Evolutionary conservation across 768 basidiomycete genomes (phyloP).

Genomic region (Xerocomellus intermedius): DNA sequence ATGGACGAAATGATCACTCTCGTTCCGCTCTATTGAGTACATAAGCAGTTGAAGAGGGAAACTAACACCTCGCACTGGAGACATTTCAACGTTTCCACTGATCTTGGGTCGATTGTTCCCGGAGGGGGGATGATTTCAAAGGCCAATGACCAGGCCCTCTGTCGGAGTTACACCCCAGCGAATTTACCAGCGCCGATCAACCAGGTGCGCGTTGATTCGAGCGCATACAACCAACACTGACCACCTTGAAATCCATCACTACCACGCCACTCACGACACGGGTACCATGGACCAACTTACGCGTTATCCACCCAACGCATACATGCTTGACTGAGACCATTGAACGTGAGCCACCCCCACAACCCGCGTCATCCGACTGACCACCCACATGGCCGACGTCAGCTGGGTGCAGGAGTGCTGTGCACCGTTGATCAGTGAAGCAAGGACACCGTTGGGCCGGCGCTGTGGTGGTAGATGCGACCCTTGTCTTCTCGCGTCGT

Average conservation of each 20-base stretch:
- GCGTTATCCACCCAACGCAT: not conserved
- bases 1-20: not conserved
- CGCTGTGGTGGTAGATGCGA: not conserved
- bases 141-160: no score
- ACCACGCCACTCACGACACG: not conserved
- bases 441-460: not conserved
- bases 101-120: not conserved
- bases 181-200: not conserved
- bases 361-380: not conserved
- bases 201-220: not conserved
- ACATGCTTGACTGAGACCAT: not conserved
- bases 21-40: not conserved
- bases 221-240: constrained; percentile 1
- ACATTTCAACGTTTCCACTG: not conserved
- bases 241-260: not conserved
- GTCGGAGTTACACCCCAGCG: no score
- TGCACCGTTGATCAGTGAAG: not conserved
- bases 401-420: constrained; percentile 1
- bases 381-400: not conserved
- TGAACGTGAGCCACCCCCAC: constrained; percentile 1
- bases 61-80: no score
- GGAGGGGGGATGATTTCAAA: no score
- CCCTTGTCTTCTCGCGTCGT: not conserved
- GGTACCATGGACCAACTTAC: not conserved
- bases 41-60: no score